Evolutionary conservation across 371 early-diverging fungal genomes (phyloP).

Genomic region (Saksenaea vasiformis): DNA sequence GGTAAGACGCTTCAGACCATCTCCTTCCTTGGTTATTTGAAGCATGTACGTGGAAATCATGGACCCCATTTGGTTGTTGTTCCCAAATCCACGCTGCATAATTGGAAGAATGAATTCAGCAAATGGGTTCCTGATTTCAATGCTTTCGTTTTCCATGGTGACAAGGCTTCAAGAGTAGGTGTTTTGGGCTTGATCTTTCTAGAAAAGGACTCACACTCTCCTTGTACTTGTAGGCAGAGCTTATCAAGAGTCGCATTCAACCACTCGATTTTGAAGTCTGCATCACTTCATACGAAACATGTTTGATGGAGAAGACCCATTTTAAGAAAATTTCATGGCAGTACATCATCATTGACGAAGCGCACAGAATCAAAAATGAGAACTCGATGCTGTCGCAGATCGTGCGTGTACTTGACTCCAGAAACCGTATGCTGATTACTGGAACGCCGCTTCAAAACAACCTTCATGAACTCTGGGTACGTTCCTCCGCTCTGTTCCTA

Average conservation of each 20-base stretch:
- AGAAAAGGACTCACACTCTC: background rate
- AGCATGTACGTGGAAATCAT: constrained; percentile 70
- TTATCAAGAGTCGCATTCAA: constrained; percentile 57
- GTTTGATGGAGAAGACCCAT: constrained; percentile 85
- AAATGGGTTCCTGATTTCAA: constrained; percentile 94
- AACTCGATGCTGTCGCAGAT: constrained; percentile 93
- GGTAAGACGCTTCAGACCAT: constrained; percentile 99
- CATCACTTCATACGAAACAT: constrained; percentile 98
- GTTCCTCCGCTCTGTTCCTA: background rate
- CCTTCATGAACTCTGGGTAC: constrained; percentile 95
- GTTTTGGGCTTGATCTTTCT: background rate
- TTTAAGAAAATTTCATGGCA: constrained; percentile 91
- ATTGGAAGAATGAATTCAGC: constrained; percentile 95
- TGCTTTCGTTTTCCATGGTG: constrained; percentile 93
- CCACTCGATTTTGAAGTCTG: constrained; percentile 89
- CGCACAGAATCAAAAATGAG: constrained; percentile 99
- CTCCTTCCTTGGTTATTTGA: constrained; percentile 93
- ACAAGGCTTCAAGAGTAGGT: constrained; percentile 83
- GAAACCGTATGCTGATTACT: constrained; percentile 94
- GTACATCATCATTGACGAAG: constrained; percentile 98
- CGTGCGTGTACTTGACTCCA: constrained; percentile 84
- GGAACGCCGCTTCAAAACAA: constrained; percentile 99
- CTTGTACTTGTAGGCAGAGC: constrained; percentile 41
- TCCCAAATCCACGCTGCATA: constrained; percentile 97
- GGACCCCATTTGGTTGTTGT: constrained; percentile 97